Percentiles rank a stretch among this genome's conserved stretches.
Conservation (phyloP, 2,329 filamentous ascomycete genomes). For the Podosphaera xanthii region DNA sequence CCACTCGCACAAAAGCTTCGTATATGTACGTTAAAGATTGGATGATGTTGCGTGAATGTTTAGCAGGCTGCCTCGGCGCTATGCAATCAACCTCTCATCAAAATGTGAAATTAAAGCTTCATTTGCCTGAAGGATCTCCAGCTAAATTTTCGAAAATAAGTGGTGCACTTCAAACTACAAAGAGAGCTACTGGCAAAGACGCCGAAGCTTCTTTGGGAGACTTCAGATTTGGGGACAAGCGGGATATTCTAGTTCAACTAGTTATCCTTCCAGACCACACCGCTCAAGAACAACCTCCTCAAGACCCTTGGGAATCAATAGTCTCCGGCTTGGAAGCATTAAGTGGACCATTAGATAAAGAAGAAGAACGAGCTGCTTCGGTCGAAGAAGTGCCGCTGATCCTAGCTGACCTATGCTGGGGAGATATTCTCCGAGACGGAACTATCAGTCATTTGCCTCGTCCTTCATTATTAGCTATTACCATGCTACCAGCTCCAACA, state of each 20-base stretch:
- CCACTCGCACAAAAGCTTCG: conserved; percentile 81
- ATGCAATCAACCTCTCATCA: conserved; percentile 93
- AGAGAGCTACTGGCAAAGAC: conserved; percentile 81
- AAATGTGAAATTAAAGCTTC: conserved; percentile 88
- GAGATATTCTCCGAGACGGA: conserved; percentile 78
- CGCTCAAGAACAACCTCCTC: conserved; percentile 57
- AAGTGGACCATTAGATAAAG: conserved; percentile 65
- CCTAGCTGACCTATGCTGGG: conserved; percentile 82
- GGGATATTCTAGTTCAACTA: conserved; percentile 79
- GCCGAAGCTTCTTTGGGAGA: conserved; percentile 85
- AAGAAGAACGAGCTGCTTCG: conserved; percentile 61
- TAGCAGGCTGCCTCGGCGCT: conserved; percentile 77
- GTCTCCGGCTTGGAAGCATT: conserved; percentile 87
- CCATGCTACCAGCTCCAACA: conserved; percentile 53
- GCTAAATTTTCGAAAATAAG: conserved; percentile 98
- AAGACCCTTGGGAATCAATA: conserved; percentile 93
- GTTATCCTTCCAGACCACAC: conserved; percentile 74
- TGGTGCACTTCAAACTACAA: conserved; percentile 85
- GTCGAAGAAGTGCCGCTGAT: conserved; percentile 90
- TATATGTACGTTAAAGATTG: conserved; percentile 99
- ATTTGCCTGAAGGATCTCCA: conserved; percentile 82
- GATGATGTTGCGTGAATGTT: conserved; percentile 98
- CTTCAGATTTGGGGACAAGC: conserved; percentile 82
- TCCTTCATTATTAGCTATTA: conserved; percentile 80
- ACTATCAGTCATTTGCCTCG: conserved; percentile 66